Evolutionary conservation across 75 land plant genomes (phyloP).

Genomic region (Selaginella tamariscina): DNA sequence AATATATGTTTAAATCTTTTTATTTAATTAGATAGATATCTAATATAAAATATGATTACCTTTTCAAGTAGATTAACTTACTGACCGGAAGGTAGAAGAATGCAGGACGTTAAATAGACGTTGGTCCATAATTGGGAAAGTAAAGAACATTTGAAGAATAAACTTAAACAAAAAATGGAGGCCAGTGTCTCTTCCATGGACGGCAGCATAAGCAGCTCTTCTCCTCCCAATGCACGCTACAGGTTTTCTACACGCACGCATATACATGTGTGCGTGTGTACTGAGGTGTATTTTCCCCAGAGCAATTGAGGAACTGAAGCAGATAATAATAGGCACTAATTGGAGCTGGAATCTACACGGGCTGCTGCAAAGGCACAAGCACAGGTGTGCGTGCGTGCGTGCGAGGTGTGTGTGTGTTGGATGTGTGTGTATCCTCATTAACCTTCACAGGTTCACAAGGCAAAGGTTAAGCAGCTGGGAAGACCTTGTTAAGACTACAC

Average conservation of each 20-base stretch:
- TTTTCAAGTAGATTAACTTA: no score
- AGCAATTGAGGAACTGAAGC: conserved; percentile 42
- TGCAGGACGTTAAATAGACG: no score
- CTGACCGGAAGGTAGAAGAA: no score
- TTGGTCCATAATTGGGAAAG: neutral
- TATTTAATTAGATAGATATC: no score
- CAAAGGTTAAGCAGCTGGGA: conserved; percentile 35
- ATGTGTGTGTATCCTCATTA: no score
- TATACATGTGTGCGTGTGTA: neutral
- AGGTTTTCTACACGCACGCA: neutral
- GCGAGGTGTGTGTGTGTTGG: no score
- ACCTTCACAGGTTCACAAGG: conserved; percentile 38
- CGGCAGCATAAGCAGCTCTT: neutral
- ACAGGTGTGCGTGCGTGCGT: no score
- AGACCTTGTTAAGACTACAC: conserved; percentile 26
- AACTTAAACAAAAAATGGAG: neutral
- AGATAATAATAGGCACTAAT: conserved; percentile 28
- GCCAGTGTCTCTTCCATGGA: neutral
- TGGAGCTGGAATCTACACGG: conserved; percentile 44
- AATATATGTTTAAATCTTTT: no score
- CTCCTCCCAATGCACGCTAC: neutral
- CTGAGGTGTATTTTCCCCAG: conserved; percentile 22
- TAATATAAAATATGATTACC: no score
- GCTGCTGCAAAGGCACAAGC: conserved; percentile 35
- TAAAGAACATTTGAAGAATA: neutral